Percentiles rank a stretch among this genome's conserved stretches.
Evolutionary conservation across 805 yeast species (phyloP).

Genomic region (Wickerhamiella australiensis): DNA sequence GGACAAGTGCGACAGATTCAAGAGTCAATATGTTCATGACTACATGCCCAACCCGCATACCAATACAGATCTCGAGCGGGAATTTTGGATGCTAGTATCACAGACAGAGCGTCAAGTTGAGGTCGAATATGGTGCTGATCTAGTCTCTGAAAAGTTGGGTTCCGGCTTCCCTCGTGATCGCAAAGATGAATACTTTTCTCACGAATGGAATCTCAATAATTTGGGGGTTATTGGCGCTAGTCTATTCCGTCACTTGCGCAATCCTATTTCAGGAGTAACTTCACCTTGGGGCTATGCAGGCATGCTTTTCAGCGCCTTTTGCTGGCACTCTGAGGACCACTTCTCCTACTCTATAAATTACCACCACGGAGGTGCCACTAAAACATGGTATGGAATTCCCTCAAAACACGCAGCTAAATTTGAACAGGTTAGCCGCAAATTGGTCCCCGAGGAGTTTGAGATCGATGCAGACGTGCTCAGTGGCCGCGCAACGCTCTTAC

Average conservation of each 20-base stretch:
- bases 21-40: conserved; percentile 31
- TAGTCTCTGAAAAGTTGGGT: conserved; percentile 24
- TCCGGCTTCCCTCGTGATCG: conserved; percentile 1
- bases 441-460: conserved; percentile 70
- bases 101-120: conserved; percentile 24
- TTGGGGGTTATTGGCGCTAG: neutral
- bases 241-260: conserved; percentile 26
- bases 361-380: conserved; percentile 80
- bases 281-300: conserved; percentile 93
- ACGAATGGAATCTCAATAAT: conserved; percentile 5
- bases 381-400: conserved; percentile 91
- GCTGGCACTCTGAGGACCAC: conserved; percentile 97
- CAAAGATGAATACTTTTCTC: neutral
- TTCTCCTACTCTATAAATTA: conserved; percentile 83
- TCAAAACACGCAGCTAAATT: conserved; percentile 49
- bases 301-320: conserved; percentile 76
- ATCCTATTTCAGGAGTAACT: conserved; percentile 73
- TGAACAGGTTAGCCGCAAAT: conserved; percentile 45
- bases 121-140: conserved; percentile 34
- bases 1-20: conserved; percentile 41
- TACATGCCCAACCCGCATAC: conserved; percentile 14
- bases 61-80: conserved; percentile 22
- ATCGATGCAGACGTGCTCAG: conserved; percentile 41
- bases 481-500: conserved; percentile 59
- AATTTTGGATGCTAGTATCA: conserved; percentile 30